Evolutionary conservation across 805 yeast genomes (phyloP).

Genomic region (Tetrapisispora phaffii): DNA sequence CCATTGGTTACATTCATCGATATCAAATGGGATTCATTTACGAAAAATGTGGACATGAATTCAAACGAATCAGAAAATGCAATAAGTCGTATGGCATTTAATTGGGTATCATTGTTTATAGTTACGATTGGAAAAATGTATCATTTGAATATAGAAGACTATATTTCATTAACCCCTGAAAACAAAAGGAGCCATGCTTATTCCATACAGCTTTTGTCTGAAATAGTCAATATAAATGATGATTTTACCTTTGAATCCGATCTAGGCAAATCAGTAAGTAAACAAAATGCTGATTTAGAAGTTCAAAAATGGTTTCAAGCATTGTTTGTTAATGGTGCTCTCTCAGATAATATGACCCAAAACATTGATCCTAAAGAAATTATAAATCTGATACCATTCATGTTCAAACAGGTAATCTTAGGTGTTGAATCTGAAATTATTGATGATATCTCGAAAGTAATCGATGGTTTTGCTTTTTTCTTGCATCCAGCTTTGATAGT

Average conservation of each 20-base stretch:
- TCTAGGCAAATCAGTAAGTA: not conserved
- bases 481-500: slow-evolving; percentile 66
- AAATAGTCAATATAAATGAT: slow-evolving; percentile 19
- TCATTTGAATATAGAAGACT: slow-evolving; percentile 26
- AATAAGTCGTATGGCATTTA: slow-evolving; percentile 64
- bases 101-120: slow-evolving; percentile 45
- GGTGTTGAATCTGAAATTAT: slow-evolving; percentile 44
- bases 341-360: slow-evolving; percentile 73
- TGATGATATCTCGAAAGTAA: slow-evolving; percentile 49
- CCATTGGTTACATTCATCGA: slow-evolving; percentile 48
- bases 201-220: slow-evolving; percentile 22
- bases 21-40: slow-evolving; percentile 25
- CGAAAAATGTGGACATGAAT: slow-evolving; percentile 8
- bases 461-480: slow-evolving; percentile 79
- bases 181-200: slow-evolving; percentile 21
- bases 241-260: slow-evolving; percentile 15
- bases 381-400: slow-evolving; percentile 57
- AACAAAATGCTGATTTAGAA: not conserved
- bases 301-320: slow-evolving; percentile 63
- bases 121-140: slow-evolving; percentile 33
- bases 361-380: slow-evolving; percentile 58
- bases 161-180: slow-evolving; percentile 8
- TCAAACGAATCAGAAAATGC: slow-evolving; percentile 40
- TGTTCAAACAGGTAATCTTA: slow-evolving; percentile 60
- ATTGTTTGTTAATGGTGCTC: slow-evolving; percentile 72